Evolutionary conservation across 2,329 filamentous ascomycete genomes (phyloP).

Genomic region (Aureobasidium pullulans): DNA sequence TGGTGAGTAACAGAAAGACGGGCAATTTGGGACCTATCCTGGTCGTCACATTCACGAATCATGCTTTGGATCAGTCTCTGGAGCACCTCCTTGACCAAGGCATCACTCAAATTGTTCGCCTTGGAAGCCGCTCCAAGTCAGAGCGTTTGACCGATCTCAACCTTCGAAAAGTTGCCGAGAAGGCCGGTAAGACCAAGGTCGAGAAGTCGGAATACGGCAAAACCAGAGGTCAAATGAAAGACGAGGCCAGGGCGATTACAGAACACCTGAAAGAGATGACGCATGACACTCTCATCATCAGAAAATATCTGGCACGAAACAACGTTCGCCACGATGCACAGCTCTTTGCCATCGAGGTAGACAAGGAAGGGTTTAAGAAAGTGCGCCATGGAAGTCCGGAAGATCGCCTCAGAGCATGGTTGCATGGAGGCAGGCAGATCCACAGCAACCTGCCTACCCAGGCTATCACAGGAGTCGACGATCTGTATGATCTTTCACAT

Average conservation of each 20-base stretch:
- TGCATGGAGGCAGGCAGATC: not conserved
- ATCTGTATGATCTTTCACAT: slow-evolving; percentile 1
- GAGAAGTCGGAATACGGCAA: slow-evolving; percentile 31
- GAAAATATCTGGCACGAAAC: slow-evolving; percentile 15
- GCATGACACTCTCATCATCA: slow-evolving; percentile 10
- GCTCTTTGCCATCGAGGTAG: slow-evolving; percentile 16
- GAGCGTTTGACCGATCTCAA: slow-evolving; percentile 45
- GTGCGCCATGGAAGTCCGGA: not conserved
- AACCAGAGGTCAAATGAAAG: slow-evolving; percentile 17
- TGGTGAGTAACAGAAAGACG: slow-evolving; percentile 38
- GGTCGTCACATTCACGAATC: slow-evolving; percentile 44
- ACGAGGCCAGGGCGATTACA: slow-evolving; percentile 18
- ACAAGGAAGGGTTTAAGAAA: not conserved
- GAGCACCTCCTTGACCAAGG: slow-evolving; percentile 48
- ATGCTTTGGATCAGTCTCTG: slow-evolving; percentile 51
- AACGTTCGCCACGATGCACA: slow-evolving; percentile 19
- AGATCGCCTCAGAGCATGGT: slow-evolving; percentile 19
- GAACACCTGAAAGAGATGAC: slow-evolving; percentile 6
- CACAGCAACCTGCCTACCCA: not conserved
- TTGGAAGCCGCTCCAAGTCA: slow-evolving; percentile 54
- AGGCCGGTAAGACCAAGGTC: slow-evolving; percentile 31
- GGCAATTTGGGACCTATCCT: slow-evolving; percentile 40
- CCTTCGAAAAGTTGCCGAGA: slow-evolving; percentile 34
- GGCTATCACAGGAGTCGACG: not conserved
- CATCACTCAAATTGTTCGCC: slow-evolving; percentile 49